These are phyloP conservation scores for Auxenochlorella pyrenoidosa DNA, from an alignment of 139 green algal species.

Conservation along the genomic window DNA sequence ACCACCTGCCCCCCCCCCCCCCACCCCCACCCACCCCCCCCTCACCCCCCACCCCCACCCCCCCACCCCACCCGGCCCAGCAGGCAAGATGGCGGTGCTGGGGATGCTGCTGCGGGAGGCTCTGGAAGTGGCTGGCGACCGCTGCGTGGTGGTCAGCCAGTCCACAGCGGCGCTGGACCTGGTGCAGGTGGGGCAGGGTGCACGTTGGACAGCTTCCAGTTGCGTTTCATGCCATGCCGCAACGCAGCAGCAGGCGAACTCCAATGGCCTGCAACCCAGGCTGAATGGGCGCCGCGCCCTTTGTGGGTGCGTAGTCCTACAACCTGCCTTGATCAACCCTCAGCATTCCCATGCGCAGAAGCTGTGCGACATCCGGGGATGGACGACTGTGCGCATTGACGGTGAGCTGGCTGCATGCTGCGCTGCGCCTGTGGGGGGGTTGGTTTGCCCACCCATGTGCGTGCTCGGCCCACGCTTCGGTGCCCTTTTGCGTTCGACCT, in stretches of 20 bases:
- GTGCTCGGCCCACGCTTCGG: too few relatives aligned
- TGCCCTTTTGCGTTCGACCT: too few relatives aligned
- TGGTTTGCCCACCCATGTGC: too few relatives aligned
- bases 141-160: constrained; percentile 77
- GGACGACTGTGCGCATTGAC: constrained; percentile 73
- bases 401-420: constrained; percentile 40
- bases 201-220: not conserved
- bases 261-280: not conserved
- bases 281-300: too few relatives aligned
- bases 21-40: not conserved
- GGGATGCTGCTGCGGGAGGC: constrained; percentile 59
- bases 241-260: not conserved
- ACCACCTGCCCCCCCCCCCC: too few relatives aligned
- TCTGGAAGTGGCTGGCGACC: constrained; percentile 39
- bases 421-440: too few relatives aligned
- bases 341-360: not conserved
- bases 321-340: too few relatives aligned
- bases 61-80: not conserved
- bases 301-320: too few relatives aligned
- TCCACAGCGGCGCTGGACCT: constrained; percentile 78
- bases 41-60: not conserved
- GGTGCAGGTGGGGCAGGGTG: constrained; percentile 42
- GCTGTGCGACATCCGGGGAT: constrained; percentile 32
- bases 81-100: constrained; percentile 79
- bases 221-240: not conserved